phyloP scores from a whole-genome alignment of 2,329 filamentous ascomycete genomes.

The Septoria petroselini region DNA sequence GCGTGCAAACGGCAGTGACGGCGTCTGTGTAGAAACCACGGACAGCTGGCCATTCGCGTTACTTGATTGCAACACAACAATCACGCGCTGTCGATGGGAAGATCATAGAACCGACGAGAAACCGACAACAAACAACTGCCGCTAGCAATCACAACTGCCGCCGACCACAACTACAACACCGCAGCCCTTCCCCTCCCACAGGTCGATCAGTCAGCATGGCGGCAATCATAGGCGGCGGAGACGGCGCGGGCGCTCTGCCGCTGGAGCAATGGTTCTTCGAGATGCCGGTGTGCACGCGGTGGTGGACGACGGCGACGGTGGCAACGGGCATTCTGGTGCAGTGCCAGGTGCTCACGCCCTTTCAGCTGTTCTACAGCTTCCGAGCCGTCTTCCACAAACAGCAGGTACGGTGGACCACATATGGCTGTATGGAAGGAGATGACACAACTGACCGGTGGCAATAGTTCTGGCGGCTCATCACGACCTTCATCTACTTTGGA shows the following conservation, averaged over 20 bases:
- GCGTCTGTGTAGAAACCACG: neutral
- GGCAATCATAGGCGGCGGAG: constrained; percentile 44
- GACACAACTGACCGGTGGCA: neutral
- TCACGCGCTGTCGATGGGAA: neutral
- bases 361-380: constrained; percentile 96
- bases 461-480: constrained; percentile 94
- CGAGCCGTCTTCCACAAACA: constrained; percentile 85
- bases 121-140: neutral
- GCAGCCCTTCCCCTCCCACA: neutral
- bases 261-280: constrained; percentile 99
- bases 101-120: neutral
- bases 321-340: constrained; percentile 85
- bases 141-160: neutral
- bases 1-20: no score
- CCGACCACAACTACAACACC: neutral
- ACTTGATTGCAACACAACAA: neutral
- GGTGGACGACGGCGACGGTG: constrained; percentile 94
- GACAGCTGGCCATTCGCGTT: neutral
- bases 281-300: constrained; percentile 92
- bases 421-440: no score
- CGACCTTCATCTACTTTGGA: constrained; percentile 96
- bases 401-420: constrained; percentile 61
- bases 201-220: constrained; percentile 42
- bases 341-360: constrained; percentile 86
- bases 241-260: constrained; percentile 61